Base-by-base conservation (phyloP, 1,139 yeast genomes). In the Eremothecium cymbalariae region DNA sequence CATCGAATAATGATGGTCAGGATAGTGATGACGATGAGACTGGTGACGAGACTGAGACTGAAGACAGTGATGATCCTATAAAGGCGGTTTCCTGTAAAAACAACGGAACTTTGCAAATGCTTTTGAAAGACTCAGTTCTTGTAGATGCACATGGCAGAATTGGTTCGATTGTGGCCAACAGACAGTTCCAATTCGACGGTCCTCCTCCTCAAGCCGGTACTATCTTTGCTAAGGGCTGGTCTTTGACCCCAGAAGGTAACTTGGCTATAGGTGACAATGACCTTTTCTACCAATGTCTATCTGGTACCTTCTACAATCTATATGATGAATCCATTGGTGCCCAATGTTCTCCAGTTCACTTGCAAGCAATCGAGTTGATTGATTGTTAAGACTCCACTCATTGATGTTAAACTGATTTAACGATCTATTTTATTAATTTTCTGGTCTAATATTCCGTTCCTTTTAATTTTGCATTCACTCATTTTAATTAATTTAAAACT, bases 131-230 rank as follows among this genome's bases (percentile, higher is more conserved):
- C 33, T 64, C 74, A 49, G 53, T 75, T 43, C 68, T 80, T 58
- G 70, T 67, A 21, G 90, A 80, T 55, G 56, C 70, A 36, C 48
- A 63, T 40, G 84, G 84, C 41, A 77, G 90, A 74, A 65, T 80
- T 46, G 90, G 90, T 56, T 74, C 86, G 40, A 79, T 80, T 62
- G 90, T 80, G 52, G 81, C 88, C 44, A 79, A 79, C 77, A 74
- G 80, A 67, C 90, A 80, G 68, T 79, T 80, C 79, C 90, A 80
- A 68, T 80, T 80, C 54, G 90, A 80, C 57, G 88, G 86, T 59
- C 88, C 88, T 48, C 84, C 85, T 63, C 86, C 86, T 51, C 90
- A 79, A 70, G 85, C 86, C 39, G 90, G 88, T 62, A 70, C 85
- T 48, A 75, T 79, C 61, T 78, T 75, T 63, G 88, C 88, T 59